These are phyloP conservation scores for Papiliotrema fonsecae DNA, from an alignment of 1,284 basidiomycete species.

Conservation along the genomic window DNA sequence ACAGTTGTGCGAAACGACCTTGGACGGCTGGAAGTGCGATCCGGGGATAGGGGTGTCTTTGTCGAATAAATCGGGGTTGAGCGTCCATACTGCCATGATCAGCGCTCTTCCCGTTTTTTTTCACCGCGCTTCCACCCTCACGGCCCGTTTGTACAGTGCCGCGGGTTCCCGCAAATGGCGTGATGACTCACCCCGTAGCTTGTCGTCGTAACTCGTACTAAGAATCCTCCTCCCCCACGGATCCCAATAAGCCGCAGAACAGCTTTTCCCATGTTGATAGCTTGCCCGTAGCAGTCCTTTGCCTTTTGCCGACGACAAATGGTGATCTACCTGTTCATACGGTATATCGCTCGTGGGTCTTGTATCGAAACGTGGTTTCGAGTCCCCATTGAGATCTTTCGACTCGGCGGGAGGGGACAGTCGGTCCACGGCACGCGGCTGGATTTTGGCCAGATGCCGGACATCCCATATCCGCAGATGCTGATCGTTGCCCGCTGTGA, in stretches of 20 bases:
- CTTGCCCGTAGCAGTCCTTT: slow-evolving; percentile 35
- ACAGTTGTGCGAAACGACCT: slow-evolving; percentile 46
- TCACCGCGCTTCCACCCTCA: not conserved
- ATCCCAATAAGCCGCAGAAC: slow-evolving; percentile 51
- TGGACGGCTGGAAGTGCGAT: slow-evolving; percentile 32
- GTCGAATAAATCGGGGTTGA: slow-evolving; percentile 35
- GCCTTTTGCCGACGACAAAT: slow-evolving; percentile 24
- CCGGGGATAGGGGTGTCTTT: slow-evolving; percentile 27
- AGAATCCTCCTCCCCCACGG: slow-evolving; percentile 47
- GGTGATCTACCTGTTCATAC: slow-evolving; percentile 16
- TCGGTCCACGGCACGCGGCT: slow-evolving; percentile 13
- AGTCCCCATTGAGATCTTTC: not conserved
- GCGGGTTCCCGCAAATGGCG: no score
- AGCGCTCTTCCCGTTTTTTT: not conserved
- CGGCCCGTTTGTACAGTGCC: no score
- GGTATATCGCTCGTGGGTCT: slow-evolving; percentile 15
- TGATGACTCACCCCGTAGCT: slow-evolving; percentile 41
- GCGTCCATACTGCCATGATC: slow-evolving; percentile 44
- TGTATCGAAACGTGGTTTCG: not conserved
- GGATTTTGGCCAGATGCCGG: slow-evolving; percentile 31
- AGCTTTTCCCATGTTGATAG: slow-evolving; percentile 48
- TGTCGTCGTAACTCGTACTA: slow-evolving; percentile 50
- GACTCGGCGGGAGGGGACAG: slow-evolving; percentile 13
- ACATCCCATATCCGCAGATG: slow-evolving; percentile 46
- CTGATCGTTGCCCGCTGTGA: slow-evolving; percentile 45